Conservation (phyloP, 2,329 filamentous ascomycete genomes). For the Phaeosphaeria sp. region DNA sequence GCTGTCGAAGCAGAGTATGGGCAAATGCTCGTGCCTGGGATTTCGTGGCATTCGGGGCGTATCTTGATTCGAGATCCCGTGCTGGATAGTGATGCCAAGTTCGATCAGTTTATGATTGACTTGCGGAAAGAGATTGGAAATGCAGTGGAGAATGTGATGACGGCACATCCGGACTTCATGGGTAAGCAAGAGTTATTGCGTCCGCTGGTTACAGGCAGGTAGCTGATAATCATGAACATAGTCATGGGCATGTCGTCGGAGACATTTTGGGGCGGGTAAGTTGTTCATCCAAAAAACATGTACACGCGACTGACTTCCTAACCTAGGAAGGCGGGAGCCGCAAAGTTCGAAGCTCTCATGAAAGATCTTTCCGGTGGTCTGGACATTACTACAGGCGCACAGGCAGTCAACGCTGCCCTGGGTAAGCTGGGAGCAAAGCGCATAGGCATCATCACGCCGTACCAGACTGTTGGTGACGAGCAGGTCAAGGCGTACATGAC, state of each 20-base stretch:
- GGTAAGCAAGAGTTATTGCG: constrained; percentile 8
- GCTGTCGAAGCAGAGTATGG: constrained; percentile 45
- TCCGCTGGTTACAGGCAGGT: too few species aligned
- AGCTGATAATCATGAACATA: background rate
- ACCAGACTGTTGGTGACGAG: constrained; percentile 40
- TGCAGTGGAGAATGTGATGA: constrained; percentile 35
- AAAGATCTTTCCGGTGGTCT: constrained; percentile 33
- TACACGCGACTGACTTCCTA: background rate
- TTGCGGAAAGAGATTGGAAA: constrained; percentile 35
- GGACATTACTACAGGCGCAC: constrained; percentile 39
- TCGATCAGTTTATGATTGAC: constrained; percentile 39
- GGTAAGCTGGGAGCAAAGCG: constrained; percentile 32
- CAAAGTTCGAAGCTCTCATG: constrained; percentile 41
- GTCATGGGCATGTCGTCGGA: constrained; percentile 45
- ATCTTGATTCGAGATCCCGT: constrained; percentile 40
- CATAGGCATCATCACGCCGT: constrained; percentile 43
- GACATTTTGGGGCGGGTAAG: constrained; percentile 37
- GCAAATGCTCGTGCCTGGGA: constrained; percentile 39
- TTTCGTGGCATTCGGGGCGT: constrained; percentile 42
- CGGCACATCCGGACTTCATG: constrained; percentile 37
- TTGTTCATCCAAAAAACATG: background rate
- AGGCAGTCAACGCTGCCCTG: constrained; percentile 37
- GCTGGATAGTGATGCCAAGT: constrained; percentile 34
- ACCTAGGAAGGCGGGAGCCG: constrained; percentile 31
- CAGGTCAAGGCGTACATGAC: constrained; percentile 41